phyloP scores from a whole-genome alignment of 208 protist genomes.

The Histomonas meleagridis region DNA sequence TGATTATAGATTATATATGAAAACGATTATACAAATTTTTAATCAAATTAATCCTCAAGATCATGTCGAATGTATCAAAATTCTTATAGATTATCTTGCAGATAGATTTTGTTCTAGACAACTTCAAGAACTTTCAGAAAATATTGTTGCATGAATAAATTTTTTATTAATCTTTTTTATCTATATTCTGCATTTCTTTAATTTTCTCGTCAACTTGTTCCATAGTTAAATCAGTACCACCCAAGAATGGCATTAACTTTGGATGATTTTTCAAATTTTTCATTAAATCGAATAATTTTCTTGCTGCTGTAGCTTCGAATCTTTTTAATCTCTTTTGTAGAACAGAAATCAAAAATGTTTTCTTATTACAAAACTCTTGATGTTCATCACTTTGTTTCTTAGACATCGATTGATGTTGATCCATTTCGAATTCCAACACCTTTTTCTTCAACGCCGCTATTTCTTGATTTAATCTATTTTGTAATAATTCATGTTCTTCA shows the following conservation, averaged over 20 bases:
- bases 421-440: background rate
- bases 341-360: background rate
- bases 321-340: slow-evolving; percentile 10
- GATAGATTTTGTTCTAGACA: too few relatives aligned
- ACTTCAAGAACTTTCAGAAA: too few relatives aligned
- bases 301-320: background rate
- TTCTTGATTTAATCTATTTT: background rate
- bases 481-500: background rate
- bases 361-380: background rate
- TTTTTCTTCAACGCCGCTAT: background rate
- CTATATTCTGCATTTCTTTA: background rate
- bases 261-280: background rate
- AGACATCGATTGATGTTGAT: slow-evolving; percentile 19
- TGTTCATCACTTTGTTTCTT: background rate
- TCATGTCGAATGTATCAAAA: too few relatives aligned
- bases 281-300: background rate
- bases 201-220: background rate
- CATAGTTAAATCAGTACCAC: background rate
- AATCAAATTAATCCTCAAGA: too few relatives aligned
- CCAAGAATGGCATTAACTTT: slow-evolving; percentile 8
- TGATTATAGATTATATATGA: too few relatives aligned
- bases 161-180: too few relatives aligned
- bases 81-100: too few relatives aligned
- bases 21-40: too few relatives aligned
- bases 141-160: too few relatives aligned